These are phyloP conservation scores for Colletotrichum graminicola DNA, from an alignment of 2,329 filamentous ascomycete species.

Conservation along the genomic window DNA sequence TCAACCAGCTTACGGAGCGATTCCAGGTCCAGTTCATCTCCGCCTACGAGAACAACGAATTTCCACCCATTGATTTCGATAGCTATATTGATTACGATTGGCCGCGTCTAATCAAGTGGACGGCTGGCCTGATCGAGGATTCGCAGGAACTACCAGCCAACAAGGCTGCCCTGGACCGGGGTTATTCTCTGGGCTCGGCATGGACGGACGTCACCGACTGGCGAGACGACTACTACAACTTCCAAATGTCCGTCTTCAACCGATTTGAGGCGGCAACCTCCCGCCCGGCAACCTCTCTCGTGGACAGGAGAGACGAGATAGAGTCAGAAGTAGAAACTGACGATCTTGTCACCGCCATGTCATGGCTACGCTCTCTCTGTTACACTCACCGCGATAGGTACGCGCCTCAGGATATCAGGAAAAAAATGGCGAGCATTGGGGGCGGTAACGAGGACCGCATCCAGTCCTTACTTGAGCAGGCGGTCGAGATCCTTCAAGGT, in stretches of 20 bases:
- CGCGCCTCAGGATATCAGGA: constrained; percentile 60
- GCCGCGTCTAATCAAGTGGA: constrained; percentile 75
- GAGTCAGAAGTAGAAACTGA: constrained; percentile 30
- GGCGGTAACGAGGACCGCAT: constrained; percentile 51
- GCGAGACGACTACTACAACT: constrained; percentile 69
- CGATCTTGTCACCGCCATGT: constrained; percentile 62
- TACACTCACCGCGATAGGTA: constrained; percentile 65
- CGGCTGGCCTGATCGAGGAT: constrained; percentile 50
- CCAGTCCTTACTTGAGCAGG: constrained; percentile 60
- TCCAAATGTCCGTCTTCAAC: constrained; percentile 66
- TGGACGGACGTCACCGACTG: constrained; percentile 56
- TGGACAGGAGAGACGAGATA: constrained; percentile 43
- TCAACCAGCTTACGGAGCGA: constrained; percentile 69
- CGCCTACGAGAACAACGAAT: constrained; percentile 73
- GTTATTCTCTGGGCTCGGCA: constrained; percentile 56
- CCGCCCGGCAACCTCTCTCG: constrained; percentile 57
- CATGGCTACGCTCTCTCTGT: constrained; percentile 72
- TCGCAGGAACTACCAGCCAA: constrained; percentile 63
- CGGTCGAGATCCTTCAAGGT: constrained; percentile 61
- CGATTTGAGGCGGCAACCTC: constrained; percentile 68
- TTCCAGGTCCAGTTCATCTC: constrained; percentile 75
- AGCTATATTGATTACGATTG: constrained; percentile 76
- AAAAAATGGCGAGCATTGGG: constrained; percentile 65
- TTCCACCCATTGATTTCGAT: constrained; percentile 74
- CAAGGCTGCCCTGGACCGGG: constrained; percentile 57